A percentile compares a stretch with the other conserved stretches of the same genome.
Evolutionary conservation across 257 asterid genomes (phyloP).

Genomic region (Echites panduratus): DNA sequence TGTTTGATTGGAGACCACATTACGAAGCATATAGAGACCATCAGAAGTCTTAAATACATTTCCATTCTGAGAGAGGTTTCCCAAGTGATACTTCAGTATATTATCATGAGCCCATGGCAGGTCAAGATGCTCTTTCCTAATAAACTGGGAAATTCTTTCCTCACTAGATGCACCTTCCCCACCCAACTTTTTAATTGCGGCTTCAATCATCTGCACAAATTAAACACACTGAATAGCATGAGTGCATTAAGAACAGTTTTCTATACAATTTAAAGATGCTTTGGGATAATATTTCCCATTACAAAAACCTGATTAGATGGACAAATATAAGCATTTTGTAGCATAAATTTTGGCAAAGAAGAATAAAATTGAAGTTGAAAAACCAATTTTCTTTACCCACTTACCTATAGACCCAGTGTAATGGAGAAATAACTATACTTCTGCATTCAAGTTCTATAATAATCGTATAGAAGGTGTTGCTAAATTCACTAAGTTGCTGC

Average conservation of each 20-base stretch:
- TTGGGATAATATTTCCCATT: not conserved
- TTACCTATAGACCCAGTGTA: not conserved
- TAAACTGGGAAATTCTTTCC: slow-evolving; percentile 43
- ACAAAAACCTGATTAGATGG: not conserved
- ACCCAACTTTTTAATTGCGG: slow-evolving; percentile 42
- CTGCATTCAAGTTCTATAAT: not conserved
- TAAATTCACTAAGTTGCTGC: not conserved
- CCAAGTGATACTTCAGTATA: slow-evolving; percentile 46
- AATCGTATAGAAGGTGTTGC: not conserved
- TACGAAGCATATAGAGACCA: slow-evolving; percentile 1
- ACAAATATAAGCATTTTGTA: not conserved
- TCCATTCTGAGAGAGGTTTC: slow-evolving; percentile 32
- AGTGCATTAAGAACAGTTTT: not conserved
- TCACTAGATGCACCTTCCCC: slow-evolving; percentile 47
- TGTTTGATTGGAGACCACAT: not conserved
- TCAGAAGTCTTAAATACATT: slow-evolving; percentile 23
- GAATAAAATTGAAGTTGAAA: not conserved
- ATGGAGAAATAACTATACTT: not conserved
- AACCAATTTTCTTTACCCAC: not conserved
- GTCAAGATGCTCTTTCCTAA: slow-evolving; percentile 28
- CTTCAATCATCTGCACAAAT: slow-evolving; percentile 46
- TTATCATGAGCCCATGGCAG: slow-evolving; percentile 54
- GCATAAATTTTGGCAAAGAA: not conserved
- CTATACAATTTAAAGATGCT: not conserved
- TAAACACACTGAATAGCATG: not conserved